A percentile compares a stretch with the other conserved stretches of the same genome.
Evolutionary conservation across 2,329 filamentous ascomycete species (phyloP).

Genomic region (Waltergamsia citrina): DNA sequence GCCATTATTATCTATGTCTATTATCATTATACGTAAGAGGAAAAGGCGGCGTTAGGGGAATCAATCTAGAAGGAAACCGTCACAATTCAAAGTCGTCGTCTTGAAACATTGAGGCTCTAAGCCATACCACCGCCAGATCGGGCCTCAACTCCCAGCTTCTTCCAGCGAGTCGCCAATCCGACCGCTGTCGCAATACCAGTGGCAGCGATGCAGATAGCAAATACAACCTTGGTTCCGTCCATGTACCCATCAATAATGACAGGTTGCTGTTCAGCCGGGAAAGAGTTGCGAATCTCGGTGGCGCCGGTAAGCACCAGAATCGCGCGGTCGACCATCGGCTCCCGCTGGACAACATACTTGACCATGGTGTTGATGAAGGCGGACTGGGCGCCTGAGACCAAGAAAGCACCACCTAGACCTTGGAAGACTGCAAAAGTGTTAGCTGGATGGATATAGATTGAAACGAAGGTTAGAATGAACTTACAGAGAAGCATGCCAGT

Average conservation of each 20-base stretch:
- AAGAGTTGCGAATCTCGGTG: conserved; percentile 41
- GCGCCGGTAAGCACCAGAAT: conserved; percentile 32
- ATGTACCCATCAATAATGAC: conserved; percentile 54
- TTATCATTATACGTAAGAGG: too few species aligned
- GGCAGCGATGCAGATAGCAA: conserved; percentile 45
- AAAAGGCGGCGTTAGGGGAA: too few species aligned
- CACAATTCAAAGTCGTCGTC: too few species aligned
- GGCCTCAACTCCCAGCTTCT: conserved; percentile 21
- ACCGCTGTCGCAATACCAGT: conserved; percentile 28
- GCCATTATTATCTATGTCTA: too few species aligned
- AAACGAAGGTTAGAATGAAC: conserved; percentile 11
- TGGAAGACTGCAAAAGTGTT: conserved; percentile 28
- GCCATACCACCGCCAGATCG: conserved; percentile 17
- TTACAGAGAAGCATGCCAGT: conserved; percentile 36
- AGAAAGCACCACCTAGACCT: conserved; percentile 39
- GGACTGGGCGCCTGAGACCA: conserved; percentile 37
- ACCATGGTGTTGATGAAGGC: conserved; percentile 36
- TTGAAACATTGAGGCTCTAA: too few species aligned
- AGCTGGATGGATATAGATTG: conserved; percentile 2
- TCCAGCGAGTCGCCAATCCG: conserved; percentile 25
- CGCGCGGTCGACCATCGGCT: conserved; percentile 23
- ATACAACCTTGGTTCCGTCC: conserved; percentile 51
- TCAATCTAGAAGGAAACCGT: not conserved
- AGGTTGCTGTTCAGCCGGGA: conserved; percentile 30
- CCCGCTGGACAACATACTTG: conserved; percentile 18